phyloP scores from a whole-genome alignment of 768 basidiomycete species.

The Lentinula aciculospora region DNA sequence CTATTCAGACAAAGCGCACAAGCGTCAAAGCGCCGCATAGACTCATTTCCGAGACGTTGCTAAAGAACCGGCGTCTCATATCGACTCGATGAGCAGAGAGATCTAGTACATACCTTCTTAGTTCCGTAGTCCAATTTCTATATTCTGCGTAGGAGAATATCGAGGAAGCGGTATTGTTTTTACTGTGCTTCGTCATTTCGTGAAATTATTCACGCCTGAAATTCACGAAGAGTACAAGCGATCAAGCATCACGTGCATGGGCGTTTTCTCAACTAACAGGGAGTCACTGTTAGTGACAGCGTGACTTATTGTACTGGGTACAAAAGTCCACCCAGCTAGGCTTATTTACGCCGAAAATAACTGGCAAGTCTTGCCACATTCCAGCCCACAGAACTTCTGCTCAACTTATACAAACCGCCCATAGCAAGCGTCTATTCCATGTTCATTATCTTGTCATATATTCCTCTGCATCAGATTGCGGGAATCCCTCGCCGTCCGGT shows the following conservation, averaged over 20 bases:
- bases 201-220: too few relatives aligned
- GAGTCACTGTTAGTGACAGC: too few relatives aligned
- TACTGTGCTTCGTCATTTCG: slow-evolving; percentile 82
- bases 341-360: too few relatives aligned
- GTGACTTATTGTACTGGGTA: too few relatives aligned
- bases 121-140: slow-evolving; percentile 81
- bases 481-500: background rate
- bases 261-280: too few relatives aligned
- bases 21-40: slow-evolving; percentile 87
- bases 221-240: too few relatives aligned
- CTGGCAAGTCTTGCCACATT: too few relatives aligned
- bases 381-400: too few relatives aligned
- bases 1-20: slow-evolving; percentile 84
- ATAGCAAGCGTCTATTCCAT: too few relatives aligned
- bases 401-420: too few relatives aligned
- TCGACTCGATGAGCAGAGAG: background rate
- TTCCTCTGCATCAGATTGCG: background rate
- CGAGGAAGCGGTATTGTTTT: slow-evolving; percentile 85
- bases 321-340: too few relatives aligned
- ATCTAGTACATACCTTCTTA: slow-evolving; percentile 60
- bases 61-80: slow-evolving; percentile 15
- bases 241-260: too few relatives aligned
- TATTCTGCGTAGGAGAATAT: slow-evolving; percentile 90
- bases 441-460: background rate
- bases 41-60: slow-evolving; percentile 86